Base-by-base conservation (phyloP, 441 rosid genomes). In the Geranium incanum region DNA sequence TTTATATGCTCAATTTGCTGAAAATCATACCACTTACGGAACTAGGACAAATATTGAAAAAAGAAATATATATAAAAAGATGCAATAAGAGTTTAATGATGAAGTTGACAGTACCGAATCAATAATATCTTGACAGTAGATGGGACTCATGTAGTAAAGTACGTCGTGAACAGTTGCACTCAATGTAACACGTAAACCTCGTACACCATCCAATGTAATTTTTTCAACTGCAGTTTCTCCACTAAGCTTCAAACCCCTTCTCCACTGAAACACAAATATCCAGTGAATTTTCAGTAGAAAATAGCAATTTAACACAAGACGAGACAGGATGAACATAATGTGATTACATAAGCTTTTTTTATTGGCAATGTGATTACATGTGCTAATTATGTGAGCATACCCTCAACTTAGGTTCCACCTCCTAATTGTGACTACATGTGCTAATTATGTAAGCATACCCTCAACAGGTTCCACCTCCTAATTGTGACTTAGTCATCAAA, bases 111-210 rank as follows among this genome's bases (percentile, higher is more conserved):
- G 66, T 90, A 95, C 99, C 89, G 99, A 91, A 78, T 92, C 81
- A 70, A 92, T 87, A 66, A 92, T 92, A 79, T 90, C 94, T 81
- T 95, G 99, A 75, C 98, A 91, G 64, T 95, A 92, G 74, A 95
- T 87, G 74, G 99, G 97, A 81, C 98, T 95, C 99, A 95, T 89
- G 84, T 95, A 95, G 79, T 95, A 92, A 67, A 95, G 80, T 67
- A 95, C 99, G 82, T 95, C 99, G 75, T 95, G 99, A 72, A 84
- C 98, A 70, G 99, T 95, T 71, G 98, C 99, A 77, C 99, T 86
- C 79, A 95, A 84, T 85, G 77, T 89, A 73, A 86, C 86, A 50
- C 98, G 96, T 74, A 95, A 78, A 66, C 96, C 95, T 12, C 91
- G 86, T 16, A 95, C 99, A 77, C 99, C 99, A 70, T 92, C 97